Conservation (phyloP, 169 alveolate species). For the Eimeria necatrix region DNA sequence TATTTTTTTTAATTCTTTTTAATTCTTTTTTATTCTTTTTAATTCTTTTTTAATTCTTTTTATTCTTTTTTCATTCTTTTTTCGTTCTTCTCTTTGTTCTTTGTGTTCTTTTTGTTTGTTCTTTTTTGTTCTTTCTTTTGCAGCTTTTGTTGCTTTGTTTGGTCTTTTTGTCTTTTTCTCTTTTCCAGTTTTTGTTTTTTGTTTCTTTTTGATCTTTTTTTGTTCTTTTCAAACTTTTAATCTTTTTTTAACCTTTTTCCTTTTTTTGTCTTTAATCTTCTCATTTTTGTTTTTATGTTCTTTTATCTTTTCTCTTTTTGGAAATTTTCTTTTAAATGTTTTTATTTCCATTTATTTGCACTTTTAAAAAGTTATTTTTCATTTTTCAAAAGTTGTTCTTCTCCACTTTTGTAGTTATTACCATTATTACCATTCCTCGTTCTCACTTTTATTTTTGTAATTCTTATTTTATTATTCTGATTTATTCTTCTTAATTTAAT, state of each 20-base stretch:
- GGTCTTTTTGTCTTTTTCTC: not conserved
- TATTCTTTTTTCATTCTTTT: not conserved
- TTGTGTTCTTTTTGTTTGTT: not conserved
- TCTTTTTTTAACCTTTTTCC: not conserved
- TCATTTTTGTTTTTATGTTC: too few relatives aligned
- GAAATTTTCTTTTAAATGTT: too few relatives aligned
- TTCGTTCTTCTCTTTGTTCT: not conserved
- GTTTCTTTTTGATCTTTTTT: not conserved
- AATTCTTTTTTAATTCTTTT: not conserved
- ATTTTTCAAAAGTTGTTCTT: too few relatives aligned
- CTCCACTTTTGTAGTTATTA: too few relatives aligned
- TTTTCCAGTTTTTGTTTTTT: not conserved
- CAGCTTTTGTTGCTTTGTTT: not conserved
- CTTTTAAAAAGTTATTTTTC: too few relatives aligned
- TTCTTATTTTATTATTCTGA: too few relatives aligned
- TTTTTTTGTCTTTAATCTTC: not conserved
- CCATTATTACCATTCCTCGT: too few relatives aligned
- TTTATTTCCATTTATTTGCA: too few relatives aligned
- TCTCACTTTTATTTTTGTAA: too few relatives aligned
- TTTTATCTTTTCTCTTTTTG: too few relatives aligned
- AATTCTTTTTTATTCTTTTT: not conserved
- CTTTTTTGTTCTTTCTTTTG: not conserved
- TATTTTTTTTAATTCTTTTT: too few relatives aligned
- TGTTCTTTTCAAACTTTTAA: not conserved
- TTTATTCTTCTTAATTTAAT: too few relatives aligned